Evolutionary conservation across 2,329 filamentous ascomycete genomes (phyloP).

Genomic region (Aspergillus pseudotamarii): DNA sequence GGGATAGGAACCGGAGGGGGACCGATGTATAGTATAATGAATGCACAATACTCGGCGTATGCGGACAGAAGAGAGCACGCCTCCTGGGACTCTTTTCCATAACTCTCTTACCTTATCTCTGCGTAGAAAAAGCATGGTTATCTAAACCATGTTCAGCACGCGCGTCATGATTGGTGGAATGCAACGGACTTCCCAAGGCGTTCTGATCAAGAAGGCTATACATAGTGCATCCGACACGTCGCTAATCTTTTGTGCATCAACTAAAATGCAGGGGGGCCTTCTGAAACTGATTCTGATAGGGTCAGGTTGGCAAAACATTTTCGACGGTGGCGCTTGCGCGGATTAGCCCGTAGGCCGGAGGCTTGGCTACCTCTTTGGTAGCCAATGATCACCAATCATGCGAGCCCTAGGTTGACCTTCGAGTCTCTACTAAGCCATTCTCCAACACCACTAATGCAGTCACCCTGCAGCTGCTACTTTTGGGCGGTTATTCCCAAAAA

Average conservation of each 20-base stretch:
- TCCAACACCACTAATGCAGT: neutral
- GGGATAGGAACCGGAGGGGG: slow-evolving; percentile 12
- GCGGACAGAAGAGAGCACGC: slow-evolving; percentile 12
- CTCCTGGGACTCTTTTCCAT: neutral
- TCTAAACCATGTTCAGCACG: too few species aligned
- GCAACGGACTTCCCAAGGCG: neutral
- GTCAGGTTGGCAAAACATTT: neutral
- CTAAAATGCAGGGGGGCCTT: neutral
- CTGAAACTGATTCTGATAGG: neutral
- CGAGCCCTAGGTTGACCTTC: neutral
- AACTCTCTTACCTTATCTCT: neutral
- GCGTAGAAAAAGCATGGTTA: neutral
- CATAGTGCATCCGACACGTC: neutral
- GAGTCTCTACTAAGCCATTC: neutral
- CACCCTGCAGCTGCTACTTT: neutral
- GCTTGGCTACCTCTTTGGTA: neutral
- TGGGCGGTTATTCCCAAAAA: neutral
- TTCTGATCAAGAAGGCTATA: neutral
- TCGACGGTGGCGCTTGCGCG: neutral
- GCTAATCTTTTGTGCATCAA: neutral
- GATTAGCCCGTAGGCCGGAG: neutral
- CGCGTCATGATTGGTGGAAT: neutral
- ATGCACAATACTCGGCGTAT: slow-evolving; percentile 21
- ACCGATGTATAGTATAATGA: slow-evolving; percentile 24
- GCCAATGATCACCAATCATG: neutral